phyloP scores from a whole-genome alignment of 495 filamentous ascomycete genomes.

The Penicillium antarcticum region DNA sequence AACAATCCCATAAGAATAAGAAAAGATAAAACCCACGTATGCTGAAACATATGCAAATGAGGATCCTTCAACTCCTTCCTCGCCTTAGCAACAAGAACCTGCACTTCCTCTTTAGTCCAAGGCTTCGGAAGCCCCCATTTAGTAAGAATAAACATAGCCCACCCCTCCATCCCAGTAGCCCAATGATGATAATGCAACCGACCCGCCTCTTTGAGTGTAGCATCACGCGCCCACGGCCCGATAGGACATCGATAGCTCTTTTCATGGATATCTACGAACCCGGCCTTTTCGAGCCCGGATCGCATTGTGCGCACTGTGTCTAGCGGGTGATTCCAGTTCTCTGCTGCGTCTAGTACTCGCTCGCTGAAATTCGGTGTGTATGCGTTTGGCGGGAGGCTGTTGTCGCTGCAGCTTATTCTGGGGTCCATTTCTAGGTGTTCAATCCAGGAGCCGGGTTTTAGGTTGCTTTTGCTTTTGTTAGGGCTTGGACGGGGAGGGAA shows the following conservation, averaged over 20 bases:
- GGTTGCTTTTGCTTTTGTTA: conserved; percentile 14
- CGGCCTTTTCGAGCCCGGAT: conserved; percentile 18
- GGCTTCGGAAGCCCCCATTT: conserved; percentile 3
- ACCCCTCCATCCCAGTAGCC: conserved; percentile 12
- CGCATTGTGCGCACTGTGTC: conserved; percentile 9
- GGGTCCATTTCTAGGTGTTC: conserved; percentile 47
- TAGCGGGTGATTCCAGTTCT: not conserved
- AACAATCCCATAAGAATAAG: not conserved
- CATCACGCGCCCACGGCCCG: conserved; percentile 11
- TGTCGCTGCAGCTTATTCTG: conserved; percentile 37
- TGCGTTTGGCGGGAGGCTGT: conserved; percentile 23
- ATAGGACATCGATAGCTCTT: conserved; percentile 2
- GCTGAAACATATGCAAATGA: conserved; percentile 3
- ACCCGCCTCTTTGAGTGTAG: conserved; percentile 3
- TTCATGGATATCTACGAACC: conserved; percentile 20
- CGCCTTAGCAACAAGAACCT: conserved; percentile 5
- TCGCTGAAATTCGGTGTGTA: conserved; percentile 8
- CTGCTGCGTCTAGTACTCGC: conserved; percentile 7
- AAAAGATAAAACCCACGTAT: not conserved
- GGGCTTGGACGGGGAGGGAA: too few species aligned
- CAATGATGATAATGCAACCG: conserved; percentile 7
- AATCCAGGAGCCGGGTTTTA: conserved; percentile 47
- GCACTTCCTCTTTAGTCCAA: conserved; percentile 12
- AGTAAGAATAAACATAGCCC: conserved; percentile 9
- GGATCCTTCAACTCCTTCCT: conserved; percentile 6